phyloP scores from a whole-genome alignment of 2,329 filamentous ascomycete species.

The Verticillium nonalfalfae region DNA sequence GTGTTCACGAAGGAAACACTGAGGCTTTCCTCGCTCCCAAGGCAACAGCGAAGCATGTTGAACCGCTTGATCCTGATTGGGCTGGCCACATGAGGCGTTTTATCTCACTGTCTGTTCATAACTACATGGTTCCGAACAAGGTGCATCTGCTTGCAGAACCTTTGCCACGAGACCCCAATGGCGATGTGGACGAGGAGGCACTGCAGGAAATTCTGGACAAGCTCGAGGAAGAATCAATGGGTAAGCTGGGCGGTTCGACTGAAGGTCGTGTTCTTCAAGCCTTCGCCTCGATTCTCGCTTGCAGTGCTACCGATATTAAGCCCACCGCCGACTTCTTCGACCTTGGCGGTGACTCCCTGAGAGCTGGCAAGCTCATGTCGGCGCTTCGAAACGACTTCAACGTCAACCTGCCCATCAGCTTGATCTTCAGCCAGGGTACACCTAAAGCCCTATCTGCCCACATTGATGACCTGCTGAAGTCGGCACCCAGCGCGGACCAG shows the following conservation, averaged over 20 bases:
- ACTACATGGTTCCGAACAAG: constrained; percentile 31
- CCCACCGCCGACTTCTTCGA: constrained; percentile 41
- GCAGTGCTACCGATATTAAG: constrained; percentile 29
- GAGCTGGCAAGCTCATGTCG: constrained; percentile 45
- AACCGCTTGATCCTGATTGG: constrained; percentile 1
- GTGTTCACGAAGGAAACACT: constrained; percentile 2
- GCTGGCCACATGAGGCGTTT: constrained; percentile 10
- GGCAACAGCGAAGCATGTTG: not conserved
- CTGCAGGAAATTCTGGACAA: constrained; percentile 25
- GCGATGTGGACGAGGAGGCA: constrained; percentile 24
- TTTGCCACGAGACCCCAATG: constrained; percentile 22
- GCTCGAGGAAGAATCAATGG: constrained; percentile 14
- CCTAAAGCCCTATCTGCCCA: constrained; percentile 30
- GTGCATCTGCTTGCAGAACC: constrained; percentile 25
- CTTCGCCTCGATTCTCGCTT: constrained; percentile 38
- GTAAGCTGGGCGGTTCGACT: constrained; percentile 11
- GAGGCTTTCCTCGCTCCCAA: constrained; percentile 17
- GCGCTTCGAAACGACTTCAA: constrained; percentile 41
- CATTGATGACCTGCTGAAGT: constrained; percentile 24
- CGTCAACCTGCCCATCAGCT: constrained; percentile 40
- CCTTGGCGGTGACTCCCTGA: constrained; percentile 47
- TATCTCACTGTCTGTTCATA: constrained; percentile 13
- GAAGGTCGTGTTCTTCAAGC: constrained; percentile 33
- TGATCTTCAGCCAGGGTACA: constrained; percentile 42
- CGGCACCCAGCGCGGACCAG: not conserved